phyloP scores from a whole-genome alignment of 768 basidiomycete species.

The Boletus reticuloceps region DNA sequence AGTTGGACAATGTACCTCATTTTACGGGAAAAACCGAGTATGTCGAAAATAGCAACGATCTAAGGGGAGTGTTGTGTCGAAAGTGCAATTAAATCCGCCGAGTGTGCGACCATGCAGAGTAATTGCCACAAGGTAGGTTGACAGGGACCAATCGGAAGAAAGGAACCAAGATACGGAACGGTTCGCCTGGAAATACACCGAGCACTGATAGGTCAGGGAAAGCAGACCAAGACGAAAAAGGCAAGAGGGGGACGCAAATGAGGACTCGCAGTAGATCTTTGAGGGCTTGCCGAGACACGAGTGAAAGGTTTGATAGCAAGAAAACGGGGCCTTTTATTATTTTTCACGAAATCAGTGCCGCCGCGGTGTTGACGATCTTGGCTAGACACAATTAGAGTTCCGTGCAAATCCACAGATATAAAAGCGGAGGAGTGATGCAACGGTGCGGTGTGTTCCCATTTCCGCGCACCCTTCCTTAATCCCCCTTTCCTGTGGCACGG shows the following conservation, averaged over 20 bases:
- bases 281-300: slow-evolving; percentile 27
- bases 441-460: slow-evolving; percentile 14
- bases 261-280: slow-evolving; percentile 20
- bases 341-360: slow-evolving; percentile 25
- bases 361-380: slow-evolving; percentile 30
- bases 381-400: slow-evolving; percentile 30
- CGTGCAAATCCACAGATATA: slow-evolving; percentile 27
- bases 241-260: slow-evolving; percentile 21
- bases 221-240: slow-evolving; percentile 32
- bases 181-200: slow-evolving; percentile 39
- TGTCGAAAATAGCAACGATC: slow-evolving; percentile 38
- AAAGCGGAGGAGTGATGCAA: slow-evolving; percentile 18
- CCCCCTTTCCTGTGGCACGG: not conserved
- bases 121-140: slow-evolving; percentile 39
- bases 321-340: slow-evolving; percentile 26
- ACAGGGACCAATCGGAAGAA: slow-evolving; percentile 47
- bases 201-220: slow-evolving; percentile 40
- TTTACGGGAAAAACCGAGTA: slow-evolving; percentile 28
- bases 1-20: slow-evolving; percentile 33
- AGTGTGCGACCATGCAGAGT: slow-evolving; percentile 26
- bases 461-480: slow-evolving; percentile 9
- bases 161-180: slow-evolving; percentile 44
- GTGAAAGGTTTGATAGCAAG: slow-evolving; percentile 27
- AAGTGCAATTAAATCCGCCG: slow-evolving; percentile 30
- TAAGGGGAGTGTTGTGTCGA: slow-evolving; percentile 47